Percentiles rank a stretch among this genome's conserved stretches.
Evolutionary conservation across 768 basidiomycete species (phyloP).

Genomic region (Trametes punicea): DNA sequence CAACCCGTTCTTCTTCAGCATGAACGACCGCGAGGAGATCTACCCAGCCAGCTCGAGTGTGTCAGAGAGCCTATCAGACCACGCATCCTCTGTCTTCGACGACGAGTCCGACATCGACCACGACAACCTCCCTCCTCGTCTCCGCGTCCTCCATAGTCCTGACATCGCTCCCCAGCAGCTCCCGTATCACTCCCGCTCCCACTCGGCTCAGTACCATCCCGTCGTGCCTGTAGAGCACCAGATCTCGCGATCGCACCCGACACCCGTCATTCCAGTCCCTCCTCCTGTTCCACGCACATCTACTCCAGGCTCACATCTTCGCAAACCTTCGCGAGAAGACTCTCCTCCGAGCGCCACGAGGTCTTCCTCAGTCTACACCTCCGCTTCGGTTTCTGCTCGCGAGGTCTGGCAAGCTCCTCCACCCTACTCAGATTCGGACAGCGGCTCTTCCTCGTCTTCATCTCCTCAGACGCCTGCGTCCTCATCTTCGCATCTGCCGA

Average conservation of each 20-base stretch:
- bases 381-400: constrained; percentile 4
- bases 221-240: constrained; percentile 4
- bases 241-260: constrained; percentile 6
- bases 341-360: background rate
- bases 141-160: constrained; percentile 4
- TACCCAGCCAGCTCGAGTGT: constrained; percentile 17
- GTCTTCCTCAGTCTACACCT: constrained; percentile 7
- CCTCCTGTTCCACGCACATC: constrained; percentile 12
- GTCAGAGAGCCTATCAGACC: constrained; percentile 17
- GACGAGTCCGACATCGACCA: constrained; percentile 16
- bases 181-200: constrained; percentile 4
- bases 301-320: constrained; percentile 7
- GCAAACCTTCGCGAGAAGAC: constrained; percentile 4
- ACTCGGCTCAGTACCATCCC: constrained; percentile 11
- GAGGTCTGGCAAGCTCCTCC: constrained; percentile 21
- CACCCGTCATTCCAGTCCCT: constrained; percentile 15
- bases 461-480: constrained; percentile 16
- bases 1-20: constrained; percentile 31
- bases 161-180: background rate
- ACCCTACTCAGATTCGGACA: constrained; percentile 15
- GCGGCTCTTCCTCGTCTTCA: constrained; percentile 12
- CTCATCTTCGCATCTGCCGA: constrained; percentile 12
- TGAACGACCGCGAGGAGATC: constrained; percentile 28
- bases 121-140: constrained; percentile 15
- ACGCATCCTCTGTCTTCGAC: constrained; percentile 14